Evolutionary conservation across 495 filamentous ascomycete genomes (phyloP).

Genomic region (Xeromyces bisporus): DNA sequence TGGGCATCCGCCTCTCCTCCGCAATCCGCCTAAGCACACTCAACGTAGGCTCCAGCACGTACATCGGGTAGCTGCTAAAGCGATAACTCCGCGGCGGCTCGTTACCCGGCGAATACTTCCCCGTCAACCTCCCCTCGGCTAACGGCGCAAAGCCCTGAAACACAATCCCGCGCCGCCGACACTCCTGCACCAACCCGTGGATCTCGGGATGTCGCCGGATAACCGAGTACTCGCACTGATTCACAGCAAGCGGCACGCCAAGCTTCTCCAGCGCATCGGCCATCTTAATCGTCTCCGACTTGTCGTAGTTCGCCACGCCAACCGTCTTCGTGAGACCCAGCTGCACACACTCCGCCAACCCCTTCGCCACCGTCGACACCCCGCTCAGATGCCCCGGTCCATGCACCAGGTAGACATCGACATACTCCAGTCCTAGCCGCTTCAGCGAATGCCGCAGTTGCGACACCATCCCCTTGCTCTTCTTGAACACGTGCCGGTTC

Average conservation of each 20-base stretch:
- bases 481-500: constrained; percentile 7
- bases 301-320: constrained; percentile 26
- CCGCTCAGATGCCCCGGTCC: constrained; percentile 24
- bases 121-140: constrained; percentile 9
- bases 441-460: constrained; percentile 25
- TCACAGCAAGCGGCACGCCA: constrained; percentile 8
- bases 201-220: constrained; percentile 10
- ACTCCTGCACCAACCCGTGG: constrained; percentile 12
- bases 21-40: constrained; percentile 13
- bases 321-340: constrained; percentile 17
- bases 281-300: constrained; percentile 24
- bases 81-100: constrained; percentile 7
- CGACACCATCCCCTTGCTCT: constrained; percentile 7
- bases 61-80: constrained; percentile 16
- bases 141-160: constrained; percentile 15
- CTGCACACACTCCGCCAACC: constrained; percentile 23
- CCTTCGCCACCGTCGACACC: constrained; percentile 11
- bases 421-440: constrained; percentile 54
- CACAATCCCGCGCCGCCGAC: constrained; percentile 9
- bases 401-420: constrained; percentile 68
- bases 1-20: constrained; percentile 9
- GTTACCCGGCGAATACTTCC: constrained; percentile 11
- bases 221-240: constrained; percentile 14
- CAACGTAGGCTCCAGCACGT: constrained; percentile 12
- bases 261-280: constrained; percentile 8